Base-by-base conservation (phyloP, 139 green algal genomes). In the Chlorella sp. region DNA sequence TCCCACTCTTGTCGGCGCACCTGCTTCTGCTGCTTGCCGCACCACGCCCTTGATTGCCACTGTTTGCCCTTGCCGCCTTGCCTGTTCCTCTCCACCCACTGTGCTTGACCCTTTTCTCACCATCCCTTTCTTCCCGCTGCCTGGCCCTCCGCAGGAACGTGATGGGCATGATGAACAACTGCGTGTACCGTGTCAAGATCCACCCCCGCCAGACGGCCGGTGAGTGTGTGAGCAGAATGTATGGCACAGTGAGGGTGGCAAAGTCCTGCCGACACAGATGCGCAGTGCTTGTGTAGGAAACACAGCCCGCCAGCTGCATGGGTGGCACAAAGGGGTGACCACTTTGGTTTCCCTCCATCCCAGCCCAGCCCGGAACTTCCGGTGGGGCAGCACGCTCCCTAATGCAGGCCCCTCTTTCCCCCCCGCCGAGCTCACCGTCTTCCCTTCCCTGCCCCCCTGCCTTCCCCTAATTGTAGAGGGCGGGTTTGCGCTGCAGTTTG, bases 151-250 rank as follows among this genome's bases (percentile, higher is more conserved):
- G 96, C 2, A 99, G 98, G 98, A 99, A 99, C 87, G 53, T 99
- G 48, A 98, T 99, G 96, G 98, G 98, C 89, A 99, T 99, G 98
- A 97, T 99, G 94, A 99, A 99, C 96, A 99, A 99, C 95, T 97
- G 94, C 92, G 94, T 96, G 88, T 99, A 86, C 85, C 85, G 85
- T 21, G 64, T 86, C 15, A 91, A 93, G 87, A 81, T 95, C 26
- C 89, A 95, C 86, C 85, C 90, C 24, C 61, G 73, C 7, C 66
- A 77, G 15, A 85, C 61, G 0, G 7, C 36, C 7, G 77, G 84
- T 80, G 66, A 76, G 79, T 15, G 9, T 7, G 7, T 16, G 15
- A 21, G 73, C n/a, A n/a, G n/a, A n/a, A n/a, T n/a, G n/a, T n/a
- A n/a, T n/a, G n/a, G n/a, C n/a, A n/a, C n/a, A n/a, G n/a, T n/a